phyloP scores from a whole-genome alignment of 192 early-diverging fungal genomes.

The Geranomyces variabilis region DNA sequence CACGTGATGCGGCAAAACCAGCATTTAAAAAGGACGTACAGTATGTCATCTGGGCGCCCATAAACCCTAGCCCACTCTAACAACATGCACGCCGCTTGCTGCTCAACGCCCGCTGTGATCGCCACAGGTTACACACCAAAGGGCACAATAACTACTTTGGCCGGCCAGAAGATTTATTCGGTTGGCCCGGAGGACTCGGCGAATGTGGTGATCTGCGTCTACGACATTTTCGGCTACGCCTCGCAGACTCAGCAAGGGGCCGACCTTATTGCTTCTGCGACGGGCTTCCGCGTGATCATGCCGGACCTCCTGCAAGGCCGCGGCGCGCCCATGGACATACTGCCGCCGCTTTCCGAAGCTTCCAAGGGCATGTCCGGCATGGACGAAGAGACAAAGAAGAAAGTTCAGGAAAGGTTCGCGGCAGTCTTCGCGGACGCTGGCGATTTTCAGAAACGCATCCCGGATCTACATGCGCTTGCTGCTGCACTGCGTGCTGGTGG shows the following conservation, averaged over 20 bases:
- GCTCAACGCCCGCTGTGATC: slow-evolving; percentile 55
- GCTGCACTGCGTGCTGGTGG: slow-evolving; percentile 45
- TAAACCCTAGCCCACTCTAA: too few species aligned
- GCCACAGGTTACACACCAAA: slow-evolving; percentile 47
- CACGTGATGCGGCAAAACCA: too few species aligned
- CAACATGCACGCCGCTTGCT: slow-evolving; percentile 43
- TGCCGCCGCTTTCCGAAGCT: too few species aligned
- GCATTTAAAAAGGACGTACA: too few species aligned
- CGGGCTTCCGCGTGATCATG: slow-evolving; percentile 63
- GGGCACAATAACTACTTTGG: slow-evolving; percentile 39
- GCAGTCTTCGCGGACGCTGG: slow-evolving; percentile 8
- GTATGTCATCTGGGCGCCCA: too few species aligned
- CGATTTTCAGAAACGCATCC: slow-evolving; percentile 9
- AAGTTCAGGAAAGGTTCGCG: neutral
- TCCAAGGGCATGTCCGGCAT: too few species aligned
- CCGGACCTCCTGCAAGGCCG: slow-evolving; percentile 69
- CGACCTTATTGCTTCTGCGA: slow-evolving; percentile 49
- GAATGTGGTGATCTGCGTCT: slow-evolving; percentile 67
- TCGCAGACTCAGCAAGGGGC: slow-evolving; percentile 68
- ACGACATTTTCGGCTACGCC: slow-evolving; percentile 67
- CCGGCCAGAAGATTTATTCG: slow-evolving; percentile 44
- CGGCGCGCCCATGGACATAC: slow-evolving; percentile 38
- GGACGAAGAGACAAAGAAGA: neutral
- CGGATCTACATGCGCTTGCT: slow-evolving; percentile 35
- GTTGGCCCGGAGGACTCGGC: slow-evolving; percentile 49